These are phyloP conservation scores for Lobulomyces angularis DNA, from an alignment of 192 early-diverging fungal species.

Conservation along the genomic window DNA sequence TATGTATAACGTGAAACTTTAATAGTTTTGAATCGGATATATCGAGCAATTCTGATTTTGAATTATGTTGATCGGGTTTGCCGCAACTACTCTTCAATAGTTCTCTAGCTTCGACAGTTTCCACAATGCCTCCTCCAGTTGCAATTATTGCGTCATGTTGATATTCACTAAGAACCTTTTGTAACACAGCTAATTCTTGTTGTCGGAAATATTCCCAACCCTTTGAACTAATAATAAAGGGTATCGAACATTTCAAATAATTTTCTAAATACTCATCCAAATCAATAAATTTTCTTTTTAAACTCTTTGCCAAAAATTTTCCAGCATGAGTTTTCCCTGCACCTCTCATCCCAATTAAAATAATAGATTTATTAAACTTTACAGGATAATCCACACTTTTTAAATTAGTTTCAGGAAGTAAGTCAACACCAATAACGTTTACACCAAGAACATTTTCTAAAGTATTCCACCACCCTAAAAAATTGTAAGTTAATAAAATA, in stretches of 20 bases:
- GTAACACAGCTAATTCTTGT: slow-evolving; percentile 61
- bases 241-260: slow-evolving; percentile 57
- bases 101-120: slow-evolving; percentile 55
- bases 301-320: slow-evolving; percentile 46
- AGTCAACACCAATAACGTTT: slow-evolving; percentile 34
- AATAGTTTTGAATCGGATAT: no score
- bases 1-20: slow-evolving; percentile 72
- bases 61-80: no score
- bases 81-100: slow-evolving; percentile 33
- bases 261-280: slow-evolving; percentile 73
- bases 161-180: slow-evolving; percentile 40
- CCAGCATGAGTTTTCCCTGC: slow-evolving; percentile 89
- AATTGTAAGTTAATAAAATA: no score
- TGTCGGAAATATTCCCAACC: slow-evolving; percentile 84
- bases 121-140: slow-evolving; percentile 93
- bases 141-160: slow-evolving; percentile 60
- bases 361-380: slow-evolving; percentile 31
- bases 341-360: slow-evolving; percentile 98
- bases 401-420: slow-evolving; percentile 28
- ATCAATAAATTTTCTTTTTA: slow-evolving; percentile 73
- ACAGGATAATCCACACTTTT: slow-evolving; percentile 14
- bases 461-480: slow-evolving; percentile 98
- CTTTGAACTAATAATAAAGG: slow-evolving; percentile 57
- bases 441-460: slow-evolving; percentile 69
- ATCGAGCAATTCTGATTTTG: no score